Conservation (phyloP, 495 filamentous ascomycete genomes). For the Podospora didyma region DNA sequence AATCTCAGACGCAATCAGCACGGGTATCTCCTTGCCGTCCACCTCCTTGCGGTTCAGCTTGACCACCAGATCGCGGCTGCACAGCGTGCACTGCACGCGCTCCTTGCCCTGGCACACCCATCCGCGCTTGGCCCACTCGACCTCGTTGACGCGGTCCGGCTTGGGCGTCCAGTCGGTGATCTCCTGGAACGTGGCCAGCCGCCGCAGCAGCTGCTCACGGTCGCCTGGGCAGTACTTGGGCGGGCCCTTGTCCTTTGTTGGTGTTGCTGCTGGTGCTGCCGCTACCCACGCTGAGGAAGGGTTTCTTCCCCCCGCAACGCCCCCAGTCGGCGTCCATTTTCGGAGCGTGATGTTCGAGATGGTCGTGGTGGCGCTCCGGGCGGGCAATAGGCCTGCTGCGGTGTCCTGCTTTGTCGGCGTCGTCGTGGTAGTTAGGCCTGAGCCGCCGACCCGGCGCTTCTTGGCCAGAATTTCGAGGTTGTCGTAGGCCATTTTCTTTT, state of each 20-base stretch:
- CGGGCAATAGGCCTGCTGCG: slow-evolving; percentile 3
- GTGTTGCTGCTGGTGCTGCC: background rate
- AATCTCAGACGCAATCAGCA: slow-evolving; percentile 45
- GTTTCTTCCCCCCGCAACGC: background rate
- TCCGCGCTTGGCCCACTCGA: slow-evolving; percentile 91
- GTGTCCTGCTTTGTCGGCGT: slow-evolving; percentile 20
- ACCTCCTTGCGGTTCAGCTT: slow-evolving; percentile 67
- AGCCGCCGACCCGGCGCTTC: slow-evolving; percentile 41
- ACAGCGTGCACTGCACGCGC: slow-evolving; percentile 78
- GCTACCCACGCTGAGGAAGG: too few species aligned
- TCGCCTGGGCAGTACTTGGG: slow-evolving; percentile 73
- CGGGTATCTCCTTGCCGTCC: slow-evolving; percentile 57
- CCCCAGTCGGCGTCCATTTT: slow-evolving; percentile 33
- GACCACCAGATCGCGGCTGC: slow-evolving; percentile 75
- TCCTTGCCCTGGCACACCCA: slow-evolving; percentile 84
- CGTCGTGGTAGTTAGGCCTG: slow-evolving; percentile 9
- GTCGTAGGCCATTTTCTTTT: slow-evolving; percentile 21
- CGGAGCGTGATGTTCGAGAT: slow-evolving; percentile 40
- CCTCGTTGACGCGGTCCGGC: slow-evolving; percentile 77
- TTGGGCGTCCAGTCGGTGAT: slow-evolving; percentile 85
- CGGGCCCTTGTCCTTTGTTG: background rate
- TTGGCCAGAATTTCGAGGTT: slow-evolving; percentile 36
- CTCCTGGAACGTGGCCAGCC: slow-evolving; percentile 83
- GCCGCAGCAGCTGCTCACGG: slow-evolving; percentile 72
- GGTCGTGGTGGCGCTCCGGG: slow-evolving; percentile 22